A percentile compares a stretch with the other conserved stretches of the same genome.
These are phyloP conservation scores for Heliamphora pulchella DNA, from an alignment of 179 eudicot genomes.

Conservation along the genomic window DNA sequence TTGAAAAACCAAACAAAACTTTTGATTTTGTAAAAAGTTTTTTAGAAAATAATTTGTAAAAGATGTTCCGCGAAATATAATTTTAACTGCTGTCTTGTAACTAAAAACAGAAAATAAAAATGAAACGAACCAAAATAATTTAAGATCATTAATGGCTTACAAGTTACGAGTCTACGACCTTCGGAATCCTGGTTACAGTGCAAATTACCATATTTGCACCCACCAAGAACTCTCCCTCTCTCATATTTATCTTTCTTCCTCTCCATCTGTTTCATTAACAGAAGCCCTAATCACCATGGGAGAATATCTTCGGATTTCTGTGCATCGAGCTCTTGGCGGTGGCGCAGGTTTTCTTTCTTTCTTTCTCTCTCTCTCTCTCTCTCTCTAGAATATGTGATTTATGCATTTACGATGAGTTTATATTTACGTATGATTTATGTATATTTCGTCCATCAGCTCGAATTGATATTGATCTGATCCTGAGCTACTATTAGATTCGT, in stretches of 20 bases:
- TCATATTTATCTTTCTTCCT: background rate
- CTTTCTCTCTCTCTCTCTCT: background rate
- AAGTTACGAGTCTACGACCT: background rate
- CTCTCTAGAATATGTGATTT: background rate
- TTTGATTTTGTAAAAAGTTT: too few species aligned
- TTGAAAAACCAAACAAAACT: too few species aligned
- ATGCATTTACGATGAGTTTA: background rate
- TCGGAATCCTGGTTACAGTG: background rate
- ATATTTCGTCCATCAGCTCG: background rate
- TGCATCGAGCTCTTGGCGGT: conserved; percentile 40
- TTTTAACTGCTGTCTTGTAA: background rate
- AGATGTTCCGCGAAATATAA: too few species aligned
- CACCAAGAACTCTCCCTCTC: background rate
- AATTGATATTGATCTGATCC: conserved; percentile 10
- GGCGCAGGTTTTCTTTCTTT: background rate
- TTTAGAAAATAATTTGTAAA: too few species aligned
- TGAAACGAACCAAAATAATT: background rate
- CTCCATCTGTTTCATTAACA: background rate
- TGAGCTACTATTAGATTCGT: background rate
- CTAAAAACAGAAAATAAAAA: background rate
- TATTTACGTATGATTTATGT: background rate
- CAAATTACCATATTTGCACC: background rate
- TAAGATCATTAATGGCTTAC: background rate
- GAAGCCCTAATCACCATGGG: conserved; percentile 37
- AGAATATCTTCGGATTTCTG: conserved; percentile 41